A percentile compares a stretch with the other conserved stretches of the same genome.
These are phyloP conservation scores for Hansenula sp. DNA, from an alignment of 1,139 yeast species.

Conservation along the genomic window DNA sequence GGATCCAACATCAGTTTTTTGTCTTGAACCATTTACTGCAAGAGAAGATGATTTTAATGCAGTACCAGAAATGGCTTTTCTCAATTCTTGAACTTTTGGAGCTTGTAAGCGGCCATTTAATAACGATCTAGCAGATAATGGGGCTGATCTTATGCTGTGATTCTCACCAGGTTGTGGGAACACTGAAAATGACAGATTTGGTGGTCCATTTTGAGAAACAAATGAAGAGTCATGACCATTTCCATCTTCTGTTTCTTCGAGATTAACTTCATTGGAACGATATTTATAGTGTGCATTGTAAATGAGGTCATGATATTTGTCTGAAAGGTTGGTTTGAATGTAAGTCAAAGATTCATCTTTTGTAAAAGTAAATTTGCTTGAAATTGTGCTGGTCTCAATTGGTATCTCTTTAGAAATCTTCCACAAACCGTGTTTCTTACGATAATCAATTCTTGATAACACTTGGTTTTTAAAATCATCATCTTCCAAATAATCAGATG, in stretches of 20 bases:
- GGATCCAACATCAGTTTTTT: slow-evolving; percentile 1
- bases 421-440: slow-evolving; percentile 15
- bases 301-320: slow-evolving; percentile 13
- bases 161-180: slow-evolving; percentile 12
- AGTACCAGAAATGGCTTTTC: slow-evolving; percentile 32
- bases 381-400: slow-evolving; percentile 4
- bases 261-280: not conserved
- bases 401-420: slow-evolving; percentile 9
- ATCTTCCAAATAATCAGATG: slow-evolving; percentile 8
- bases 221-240: slow-evolving; percentile 8
- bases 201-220: slow-evolving; percentile 5
- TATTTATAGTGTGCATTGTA: slow-evolving; percentile 19
- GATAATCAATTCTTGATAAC: slow-evolving; percentile 16
- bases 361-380: slow-evolving; percentile 6
- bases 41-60: slow-evolving; percentile 3
- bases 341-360: slow-evolving; percentile 6
- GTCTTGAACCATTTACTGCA: not conserved
- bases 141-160: slow-evolving; percentile 20
- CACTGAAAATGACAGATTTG: slow-evolving; percentile 13
- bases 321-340: slow-evolving; percentile 1
- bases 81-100: slow-evolving; percentile 45
- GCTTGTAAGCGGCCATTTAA: slow-evolving; percentile 21
- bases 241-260: slow-evolving; percentile 2
- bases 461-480: slow-evolving; percentile 9
- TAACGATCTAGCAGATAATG: slow-evolving; percentile 21